Conservation (phyloP, 306 rosid genomes). For the Parietaria judaica region DNA sequence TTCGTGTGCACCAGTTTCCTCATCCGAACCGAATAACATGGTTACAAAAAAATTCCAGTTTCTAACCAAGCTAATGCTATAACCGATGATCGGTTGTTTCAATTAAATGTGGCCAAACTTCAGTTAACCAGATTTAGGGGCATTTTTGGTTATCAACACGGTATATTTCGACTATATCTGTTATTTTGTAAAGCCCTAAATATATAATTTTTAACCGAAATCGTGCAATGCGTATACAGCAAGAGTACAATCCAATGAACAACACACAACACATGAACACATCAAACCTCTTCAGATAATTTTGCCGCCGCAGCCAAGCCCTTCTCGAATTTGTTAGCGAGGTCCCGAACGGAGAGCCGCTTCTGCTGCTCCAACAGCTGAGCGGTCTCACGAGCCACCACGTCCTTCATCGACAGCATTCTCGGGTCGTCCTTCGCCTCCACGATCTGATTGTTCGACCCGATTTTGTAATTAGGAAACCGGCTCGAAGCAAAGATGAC, state of each 20-base stretch:
- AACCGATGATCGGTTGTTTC: too few relatives aligned
- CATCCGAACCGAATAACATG: too few relatives aligned
- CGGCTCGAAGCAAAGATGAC: slow-evolving; percentile 70
- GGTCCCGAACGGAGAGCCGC: slow-evolving; percentile 83
- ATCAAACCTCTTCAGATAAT: slow-evolving; percentile 78
- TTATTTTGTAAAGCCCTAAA: background rate
- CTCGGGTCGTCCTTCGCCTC: slow-evolving; percentile 61
- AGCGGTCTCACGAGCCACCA: slow-evolving; percentile 85
- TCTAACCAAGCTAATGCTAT: too few relatives aligned
- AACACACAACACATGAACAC: background rate
- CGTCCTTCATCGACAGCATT: slow-evolving; percentile 77
- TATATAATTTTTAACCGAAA: too few relatives aligned
- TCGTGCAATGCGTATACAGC: background rate
- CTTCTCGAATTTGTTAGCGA: slow-evolving; percentile 80
- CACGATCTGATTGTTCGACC: slow-evolving; percentile 69
- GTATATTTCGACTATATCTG: too few relatives aligned
- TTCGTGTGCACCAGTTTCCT: too few relatives aligned
- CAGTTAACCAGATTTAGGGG: too few relatives aligned
- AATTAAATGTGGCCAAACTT: too few relatives aligned
- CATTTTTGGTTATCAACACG: too few relatives aligned
- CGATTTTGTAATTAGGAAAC: slow-evolving; percentile 78
- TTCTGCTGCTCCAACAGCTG: slow-evolving; percentile 87
- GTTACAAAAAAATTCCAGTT: too few relatives aligned
- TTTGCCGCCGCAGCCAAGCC: slow-evolving; percentile 97
- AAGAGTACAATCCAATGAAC: background rate